Percentiles rank a stretch among this genome's conserved stretches.
phyloP scores from a whole-genome alignment of 2,329 filamentous ascomycete species.

The Venturia asperata region DNA sequence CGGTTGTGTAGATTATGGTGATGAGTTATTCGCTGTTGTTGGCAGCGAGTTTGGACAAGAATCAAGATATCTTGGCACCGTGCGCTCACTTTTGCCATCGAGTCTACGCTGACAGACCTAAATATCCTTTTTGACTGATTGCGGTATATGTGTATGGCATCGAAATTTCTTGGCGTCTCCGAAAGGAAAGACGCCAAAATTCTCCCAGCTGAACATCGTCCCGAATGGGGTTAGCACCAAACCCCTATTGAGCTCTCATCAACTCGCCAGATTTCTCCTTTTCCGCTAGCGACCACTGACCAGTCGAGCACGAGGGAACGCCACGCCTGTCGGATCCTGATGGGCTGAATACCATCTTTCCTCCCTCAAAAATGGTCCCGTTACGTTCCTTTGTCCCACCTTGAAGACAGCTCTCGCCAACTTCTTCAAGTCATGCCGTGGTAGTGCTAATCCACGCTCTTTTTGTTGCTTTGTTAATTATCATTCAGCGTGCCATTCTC shows the following conservation, averaged over 20 bases:
- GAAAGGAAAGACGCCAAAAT: not conserved
- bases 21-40: not conserved
- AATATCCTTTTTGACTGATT: not conserved
- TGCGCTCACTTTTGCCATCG: too few species aligned
- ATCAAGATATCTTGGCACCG: not conserved
- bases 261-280: not conserved
- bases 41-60: not conserved
- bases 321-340: not conserved
- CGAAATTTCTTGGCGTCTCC: not conserved
- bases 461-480: not conserved
- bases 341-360: not conserved
- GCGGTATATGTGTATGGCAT: too few species aligned
- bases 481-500: not conserved
- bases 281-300: not conserved
- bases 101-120: not conserved
- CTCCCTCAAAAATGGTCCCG: not conserved
- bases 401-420: not conserved
- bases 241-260: not conserved
- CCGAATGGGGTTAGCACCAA: not conserved
- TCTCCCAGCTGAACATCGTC: not conserved
- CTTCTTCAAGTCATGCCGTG: not conserved
- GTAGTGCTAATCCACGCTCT: not conserved
- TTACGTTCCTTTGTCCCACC: not conserved
- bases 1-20: not conserved
- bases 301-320: not conserved